Evolutionary conservation across 2,329 filamentous ascomycete genomes (phyloP).

Genomic region (Myriosclerotinia curreyana): DNA sequence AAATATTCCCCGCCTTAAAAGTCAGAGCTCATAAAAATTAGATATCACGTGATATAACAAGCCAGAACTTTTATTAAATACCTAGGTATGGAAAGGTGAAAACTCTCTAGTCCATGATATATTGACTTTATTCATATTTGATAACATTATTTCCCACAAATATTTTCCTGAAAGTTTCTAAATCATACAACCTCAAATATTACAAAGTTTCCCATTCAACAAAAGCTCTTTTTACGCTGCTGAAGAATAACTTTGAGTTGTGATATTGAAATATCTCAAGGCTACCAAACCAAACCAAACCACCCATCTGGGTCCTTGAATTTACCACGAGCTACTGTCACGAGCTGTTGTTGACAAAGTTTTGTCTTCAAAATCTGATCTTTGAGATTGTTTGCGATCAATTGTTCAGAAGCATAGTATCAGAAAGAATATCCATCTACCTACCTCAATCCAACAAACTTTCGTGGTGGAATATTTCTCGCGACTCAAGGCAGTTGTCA

Average conservation of each 20-base stretch:
- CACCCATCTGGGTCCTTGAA: not conserved
- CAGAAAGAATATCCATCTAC: not conserved
- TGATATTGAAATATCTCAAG: constrained; percentile 13
- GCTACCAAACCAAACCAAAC: constrained; percentile 17
- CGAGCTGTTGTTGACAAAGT: constrained; percentile 3
- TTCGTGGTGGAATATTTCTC: constrained; percentile 10
- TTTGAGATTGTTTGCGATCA: constrained; percentile 6
- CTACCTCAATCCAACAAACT: not conserved
- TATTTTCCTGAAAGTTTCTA: not conserved
- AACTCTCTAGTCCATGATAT: not conserved
- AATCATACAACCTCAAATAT: not conserved
- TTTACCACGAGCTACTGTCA: not conserved
- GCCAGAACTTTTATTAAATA: not conserved
- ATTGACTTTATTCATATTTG: constrained; percentile 5
- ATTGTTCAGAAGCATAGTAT: not conserved
- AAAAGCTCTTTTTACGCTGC: not conserved
- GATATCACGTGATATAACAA: not conserved
- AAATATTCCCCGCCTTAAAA: not conserved
- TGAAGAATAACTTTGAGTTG: constrained; percentile 10
- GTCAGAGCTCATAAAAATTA: not conserved
- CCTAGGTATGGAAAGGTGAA: not conserved
- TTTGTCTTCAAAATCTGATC: not conserved
- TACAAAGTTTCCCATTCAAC: not conserved
- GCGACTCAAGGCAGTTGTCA: constrained; percentile 2
- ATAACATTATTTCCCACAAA: not conserved